Conservation (phyloP, 805 yeast species). For the Saccharomyces paradoxus region DNA sequence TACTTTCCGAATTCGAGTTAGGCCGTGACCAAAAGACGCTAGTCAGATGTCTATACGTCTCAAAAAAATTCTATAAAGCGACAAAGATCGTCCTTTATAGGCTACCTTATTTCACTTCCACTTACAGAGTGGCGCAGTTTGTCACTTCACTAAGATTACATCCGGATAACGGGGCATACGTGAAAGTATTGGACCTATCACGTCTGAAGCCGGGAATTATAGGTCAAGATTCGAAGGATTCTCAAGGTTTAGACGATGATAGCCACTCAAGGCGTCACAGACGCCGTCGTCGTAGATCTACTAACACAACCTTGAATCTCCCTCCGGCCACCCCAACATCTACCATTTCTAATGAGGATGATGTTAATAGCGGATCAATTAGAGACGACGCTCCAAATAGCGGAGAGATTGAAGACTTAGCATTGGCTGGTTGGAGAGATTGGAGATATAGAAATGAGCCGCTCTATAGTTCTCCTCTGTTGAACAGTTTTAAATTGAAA, state of each 20-base stretch:
- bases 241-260: background rate
- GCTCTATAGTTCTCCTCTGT: slow-evolving; percentile 39
- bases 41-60: slow-evolving; percentile 43
- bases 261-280: slow-evolving; percentile 4
- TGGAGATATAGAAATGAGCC: slow-evolving; percentile 78
- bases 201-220: slow-evolving; percentile 35
- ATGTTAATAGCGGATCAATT: background rate
- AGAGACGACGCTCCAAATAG: background rate
- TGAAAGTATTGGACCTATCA: slow-evolving; percentile 54
- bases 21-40: slow-evolving; percentile 31
- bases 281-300: background rate
- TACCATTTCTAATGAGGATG: background rate
- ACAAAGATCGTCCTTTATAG: slow-evolving; percentile 50
- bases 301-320: background rate
- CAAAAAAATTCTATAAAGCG: slow-evolving; percentile 41
- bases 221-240: slow-evolving; percentile 13
- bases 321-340: background rate
- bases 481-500: slow-evolving; percentile 26
- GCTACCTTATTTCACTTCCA: slow-evolving; percentile 50
- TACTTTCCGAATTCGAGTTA: slow-evolving; percentile 14
- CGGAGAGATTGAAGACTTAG: slow-evolving; percentile 14
- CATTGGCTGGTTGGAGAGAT: slow-evolving; percentile 83
- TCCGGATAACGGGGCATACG: slow-evolving; percentile 47
- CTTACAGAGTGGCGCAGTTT: slow-evolving; percentile 75
- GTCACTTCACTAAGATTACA: slow-evolving; percentile 56